Percentiles rank a stretch among this genome's conserved stretches.
These are phyloP conservation scores for Phenoliferia sp. DNA, from an alignment of 1,284 basidiomycete genomes.

Conservation along the genomic window DNA sequence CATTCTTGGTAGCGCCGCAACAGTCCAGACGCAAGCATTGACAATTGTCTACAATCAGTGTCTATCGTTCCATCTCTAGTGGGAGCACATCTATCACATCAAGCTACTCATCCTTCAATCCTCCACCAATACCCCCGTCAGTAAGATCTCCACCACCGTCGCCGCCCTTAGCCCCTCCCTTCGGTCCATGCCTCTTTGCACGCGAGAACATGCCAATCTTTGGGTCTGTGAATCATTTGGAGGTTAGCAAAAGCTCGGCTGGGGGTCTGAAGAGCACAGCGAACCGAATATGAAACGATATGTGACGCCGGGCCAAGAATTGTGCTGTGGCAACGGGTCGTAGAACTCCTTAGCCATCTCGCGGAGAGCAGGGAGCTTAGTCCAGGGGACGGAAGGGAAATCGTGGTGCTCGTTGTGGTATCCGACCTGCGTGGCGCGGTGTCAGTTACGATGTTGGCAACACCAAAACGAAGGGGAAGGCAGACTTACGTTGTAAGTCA, in stretches of 20 bases:
- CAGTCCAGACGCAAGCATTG: no score
- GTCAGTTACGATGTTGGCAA: not conserved
- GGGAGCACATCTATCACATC: no score
- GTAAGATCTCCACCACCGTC: slow-evolving; percentile 16
- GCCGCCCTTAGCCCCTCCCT: not conserved
- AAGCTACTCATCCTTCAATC: slow-evolving; percentile 31
- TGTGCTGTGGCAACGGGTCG: slow-evolving; percentile 77
- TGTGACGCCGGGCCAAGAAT: slow-evolving; percentile 90
- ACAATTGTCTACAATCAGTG: no score
- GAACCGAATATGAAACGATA: slow-evolving; percentile 79
- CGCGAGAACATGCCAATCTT: slow-evolving; percentile 27
- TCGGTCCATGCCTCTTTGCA: slow-evolving; percentile 14
- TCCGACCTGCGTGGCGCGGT: slow-evolving; percentile 7
- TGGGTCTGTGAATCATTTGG: slow-evolving; percentile 8
- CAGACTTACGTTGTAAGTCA: slow-evolving; percentile 84
- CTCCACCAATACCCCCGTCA: slow-evolving; percentile 8
- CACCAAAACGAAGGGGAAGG: not conserved
- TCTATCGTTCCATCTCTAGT: no score
- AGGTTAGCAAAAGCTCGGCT: no score
- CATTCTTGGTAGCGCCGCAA: no score
- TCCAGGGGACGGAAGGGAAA: slow-evolving; percentile 92
- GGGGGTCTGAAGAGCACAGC: no score
- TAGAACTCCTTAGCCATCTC: slow-evolving; percentile 88
- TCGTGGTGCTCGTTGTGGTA: slow-evolving; percentile 73
- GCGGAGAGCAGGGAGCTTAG: slow-evolving; percentile 77